Evolutionary conservation across 257 asterid genomes (phyloP), one percentile per base, ranked within the genome.

Genomic region (Petrea volubilis): DNA sequence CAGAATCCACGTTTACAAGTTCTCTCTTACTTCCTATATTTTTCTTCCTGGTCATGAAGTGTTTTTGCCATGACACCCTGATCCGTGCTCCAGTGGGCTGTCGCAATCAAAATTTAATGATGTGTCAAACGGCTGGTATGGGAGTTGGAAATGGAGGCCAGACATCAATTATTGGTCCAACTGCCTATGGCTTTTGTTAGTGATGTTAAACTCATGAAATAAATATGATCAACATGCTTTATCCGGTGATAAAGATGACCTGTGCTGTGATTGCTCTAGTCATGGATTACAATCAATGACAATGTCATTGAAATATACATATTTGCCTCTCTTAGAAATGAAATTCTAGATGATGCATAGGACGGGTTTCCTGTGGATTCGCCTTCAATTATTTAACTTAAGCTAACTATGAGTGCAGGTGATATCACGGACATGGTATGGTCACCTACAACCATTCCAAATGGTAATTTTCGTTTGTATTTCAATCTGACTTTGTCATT

Each of bases 391-490:
- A 47, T 60, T 33, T 72, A 47, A 79, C 72, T 55, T 17, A 3
- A n/a, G 58, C 31, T 43, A 47, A 33, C 17, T 74, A 14, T 67
- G 60, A 60, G 1, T 77, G 84, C 91, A 95, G 99, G 96, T 79
- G 96, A 83, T 43, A 88, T 95, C 65, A 84, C 94, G 2, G 95
- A 86, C 78, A 82, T 92, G 85, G 80, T 72, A 74, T 95, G 99
- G 99, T 86, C 98, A 18, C 98, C 99, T 41, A 67, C 84, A 25
- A 63, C 83, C 36, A 64, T 92, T 74, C 85, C 81, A 57, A 61
- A 67, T 71, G 98, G 98, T 88, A 85, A 76, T 77, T 70, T 55
- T 43, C 70, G 71, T 55, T 11, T 34, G 0, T 31, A 49, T 41
- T 59, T 50, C 77, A 59, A 1, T 43, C 29, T 38, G 1, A 5